Conservation (phyloP, 2,329 filamentous ascomycete species). For the Chaetomium strumarium region DNA sequence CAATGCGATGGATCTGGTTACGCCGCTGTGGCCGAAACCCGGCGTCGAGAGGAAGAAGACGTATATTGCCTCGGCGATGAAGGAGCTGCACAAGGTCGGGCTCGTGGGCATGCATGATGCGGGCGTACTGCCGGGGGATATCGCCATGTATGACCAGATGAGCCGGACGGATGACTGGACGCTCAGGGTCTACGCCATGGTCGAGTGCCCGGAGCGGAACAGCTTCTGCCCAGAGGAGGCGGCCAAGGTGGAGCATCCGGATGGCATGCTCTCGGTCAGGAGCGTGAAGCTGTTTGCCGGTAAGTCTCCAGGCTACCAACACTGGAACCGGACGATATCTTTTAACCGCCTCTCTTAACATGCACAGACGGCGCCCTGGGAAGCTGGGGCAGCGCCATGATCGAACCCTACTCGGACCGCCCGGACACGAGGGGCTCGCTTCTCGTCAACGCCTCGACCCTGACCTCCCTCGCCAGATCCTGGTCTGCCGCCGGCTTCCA, state of each 20-base stretch:
- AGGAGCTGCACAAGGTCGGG: constrained; percentile 55
- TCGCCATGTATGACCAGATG: constrained; percentile 50
- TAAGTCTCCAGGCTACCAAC: constrained; percentile 32
- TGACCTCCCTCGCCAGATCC: constrained; percentile 46
- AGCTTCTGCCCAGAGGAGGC: constrained; percentile 54
- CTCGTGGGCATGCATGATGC: constrained; percentile 66
- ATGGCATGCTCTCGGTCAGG: constrained; percentile 49
- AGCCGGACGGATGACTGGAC: constrained; percentile 43
- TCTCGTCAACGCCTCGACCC: constrained; percentile 56
- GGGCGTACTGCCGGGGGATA: constrained; percentile 50
- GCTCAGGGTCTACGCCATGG: constrained; percentile 61
- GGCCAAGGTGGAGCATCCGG: constrained; percentile 36
- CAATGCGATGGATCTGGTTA: constrained; percentile 62
- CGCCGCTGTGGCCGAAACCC: constrained; percentile 52
- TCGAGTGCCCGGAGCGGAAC: constrained; percentile 59
- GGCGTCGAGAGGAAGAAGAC: constrained; percentile 44
- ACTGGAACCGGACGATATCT: neutral
- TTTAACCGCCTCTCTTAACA: neutral
- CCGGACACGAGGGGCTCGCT: constrained; percentile 57
- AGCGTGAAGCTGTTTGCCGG: constrained; percentile 67
- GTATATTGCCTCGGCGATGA: constrained; percentile 56
- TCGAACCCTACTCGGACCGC: constrained; percentile 64
- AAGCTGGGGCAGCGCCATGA: constrained; percentile 65
- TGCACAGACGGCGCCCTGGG: constrained; percentile 59
- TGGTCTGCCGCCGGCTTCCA: constrained; percentile 60